Conservation (phyloP, 352 stramenopile species). For the Phytophthora pluvialis region DNA sequence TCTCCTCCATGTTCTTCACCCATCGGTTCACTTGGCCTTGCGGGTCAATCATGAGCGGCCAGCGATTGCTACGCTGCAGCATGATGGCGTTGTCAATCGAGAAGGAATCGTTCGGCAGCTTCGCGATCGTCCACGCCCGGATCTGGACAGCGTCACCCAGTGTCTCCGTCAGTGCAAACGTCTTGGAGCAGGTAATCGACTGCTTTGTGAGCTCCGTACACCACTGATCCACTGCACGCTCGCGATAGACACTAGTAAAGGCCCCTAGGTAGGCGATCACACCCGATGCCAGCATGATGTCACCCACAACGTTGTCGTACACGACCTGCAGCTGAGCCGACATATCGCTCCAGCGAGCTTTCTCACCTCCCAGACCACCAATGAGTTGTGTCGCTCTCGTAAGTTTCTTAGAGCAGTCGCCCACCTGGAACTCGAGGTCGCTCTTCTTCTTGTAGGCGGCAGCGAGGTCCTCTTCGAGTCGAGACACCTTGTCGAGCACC, state of each 20-base stretch:
- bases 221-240: constrained; percentile 90
- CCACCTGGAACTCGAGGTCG: constrained; percentile 90
- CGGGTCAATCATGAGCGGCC: constrained; percentile 97
- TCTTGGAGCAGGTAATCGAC: constrained; percentile 82
- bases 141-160: constrained; percentile 94
- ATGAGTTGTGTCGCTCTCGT: constrained; percentile 94
- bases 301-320: constrained; percentile 93
- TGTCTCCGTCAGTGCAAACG: constrained; percentile 85
- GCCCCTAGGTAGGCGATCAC: constrained; percentile 95
- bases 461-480: constrained; percentile 88
- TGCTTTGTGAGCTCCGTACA: constrained; percentile 61
- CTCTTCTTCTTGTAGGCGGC: constrained; percentile 94
- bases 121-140: constrained; percentile 94
- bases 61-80: constrained; percentile 90
- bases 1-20: constrained; percentile 95
- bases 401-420: constrained; percentile 94
- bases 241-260: constrained; percentile 93
- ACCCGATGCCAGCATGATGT: constrained; percentile 94
- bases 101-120: constrained; percentile 95
- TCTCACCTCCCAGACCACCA: constrained; percentile 93
- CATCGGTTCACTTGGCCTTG: constrained; percentile 95
- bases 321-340: constrained; percentile 82
- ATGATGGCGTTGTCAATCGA: constrained; percentile 97
- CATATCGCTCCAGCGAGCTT: constrained; percentile 93
- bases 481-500: constrained; percentile 92